A percentile compares a stretch with the other conserved stretches of the same genome.
Evolutionary conservation across 2,329 filamentous ascomycete genomes (phyloP).

Genomic region (Endothia cerciana): DNA sequence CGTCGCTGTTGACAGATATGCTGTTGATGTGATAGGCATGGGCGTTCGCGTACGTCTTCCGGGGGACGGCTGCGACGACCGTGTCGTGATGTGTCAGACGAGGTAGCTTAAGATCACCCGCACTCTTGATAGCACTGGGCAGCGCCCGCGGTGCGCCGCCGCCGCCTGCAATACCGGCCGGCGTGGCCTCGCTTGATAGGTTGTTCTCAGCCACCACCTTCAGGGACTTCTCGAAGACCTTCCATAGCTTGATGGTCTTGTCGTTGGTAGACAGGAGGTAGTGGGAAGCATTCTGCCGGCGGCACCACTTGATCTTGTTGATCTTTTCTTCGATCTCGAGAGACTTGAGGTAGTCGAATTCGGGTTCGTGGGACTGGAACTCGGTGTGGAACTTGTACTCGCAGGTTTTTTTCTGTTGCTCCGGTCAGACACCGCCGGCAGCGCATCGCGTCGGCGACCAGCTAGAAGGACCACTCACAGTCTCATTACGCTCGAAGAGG

Average conservation of each 20-base stretch:
- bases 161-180: constrained; percentile 71
- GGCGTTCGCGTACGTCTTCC: constrained; percentile 95
- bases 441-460: constrained; percentile 2
- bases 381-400: constrained; percentile 99
- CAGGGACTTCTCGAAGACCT: constrained; percentile 98
- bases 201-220: constrained; percentile 99
- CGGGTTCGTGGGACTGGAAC: constrained; percentile 98
- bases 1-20: constrained; percentile 99
- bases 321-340: constrained; percentile 99
- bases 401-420: constrained; percentile 92
- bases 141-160: constrained; percentile 77
- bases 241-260: constrained; percentile 99
- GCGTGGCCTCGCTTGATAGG: constrained; percentile 90
- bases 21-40: constrained; percentile 99
- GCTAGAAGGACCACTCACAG: constrained; percentile 60
- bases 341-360: constrained; percentile 99
- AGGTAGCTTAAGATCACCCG: constrained; percentile 86
- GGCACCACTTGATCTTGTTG: constrained; percentile 99
- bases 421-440: constrained; percentile 39
- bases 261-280: constrained; percentile 98
- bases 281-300: constrained; percentile 96
- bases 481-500: constrained; percentile 92
- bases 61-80: constrained; percentile 92
- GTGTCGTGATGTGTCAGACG: constrained; percentile 98
- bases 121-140: constrained; percentile 76